These are phyloP conservation scores for Setaria italica DNA, from an alignment of 202 grass and related monocot species.

Conservation along the genomic window DNA sequence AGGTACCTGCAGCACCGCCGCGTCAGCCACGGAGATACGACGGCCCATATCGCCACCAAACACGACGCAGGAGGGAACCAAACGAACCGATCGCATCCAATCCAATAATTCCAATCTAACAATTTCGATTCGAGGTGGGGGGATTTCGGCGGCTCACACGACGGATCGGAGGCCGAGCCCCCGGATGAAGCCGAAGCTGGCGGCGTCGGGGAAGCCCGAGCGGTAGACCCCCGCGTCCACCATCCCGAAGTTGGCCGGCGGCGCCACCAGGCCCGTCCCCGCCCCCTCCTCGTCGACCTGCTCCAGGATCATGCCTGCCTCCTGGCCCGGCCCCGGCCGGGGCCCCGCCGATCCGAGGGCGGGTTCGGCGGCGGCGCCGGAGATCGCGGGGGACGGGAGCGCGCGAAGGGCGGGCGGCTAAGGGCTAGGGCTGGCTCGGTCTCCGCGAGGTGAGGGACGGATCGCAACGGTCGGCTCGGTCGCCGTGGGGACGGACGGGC, in stretches of 20 bases:
- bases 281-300: slow-evolving; percentile 32
- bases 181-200: slow-evolving; percentile 55
- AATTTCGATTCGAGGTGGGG: neutral
- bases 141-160: slow-evolving; percentile 47
- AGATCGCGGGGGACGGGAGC: neutral
- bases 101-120: neutral
- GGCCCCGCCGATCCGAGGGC: neutral
- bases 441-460: neutral
- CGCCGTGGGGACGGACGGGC: neutral
- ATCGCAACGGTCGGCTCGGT: slow-evolving; percentile 11
- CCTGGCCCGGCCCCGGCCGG: neutral
- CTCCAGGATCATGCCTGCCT: slow-evolving; percentile 31
- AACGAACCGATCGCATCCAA: neutral
- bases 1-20: slow-evolving; percentile 47
- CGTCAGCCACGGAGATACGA: neutral
- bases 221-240: slow-evolving; percentile 62
- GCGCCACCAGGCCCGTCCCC: neutral
- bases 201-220: slow-evolving; percentile 51
- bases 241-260: slow-evolving; percentile 60
- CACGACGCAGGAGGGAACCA: neutral
- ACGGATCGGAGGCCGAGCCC: slow-evolving; percentile 53
- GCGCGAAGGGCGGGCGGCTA: neutral
- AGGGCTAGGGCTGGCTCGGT: neutral
- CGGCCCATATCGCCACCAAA: neutral
- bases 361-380: neutral